Evolutionary conservation across 2,329 filamentous ascomycete genomes (phyloP), one percentile per base, ranked within the genome.

Genomic region (Paecilomyces fulvus): DNA sequence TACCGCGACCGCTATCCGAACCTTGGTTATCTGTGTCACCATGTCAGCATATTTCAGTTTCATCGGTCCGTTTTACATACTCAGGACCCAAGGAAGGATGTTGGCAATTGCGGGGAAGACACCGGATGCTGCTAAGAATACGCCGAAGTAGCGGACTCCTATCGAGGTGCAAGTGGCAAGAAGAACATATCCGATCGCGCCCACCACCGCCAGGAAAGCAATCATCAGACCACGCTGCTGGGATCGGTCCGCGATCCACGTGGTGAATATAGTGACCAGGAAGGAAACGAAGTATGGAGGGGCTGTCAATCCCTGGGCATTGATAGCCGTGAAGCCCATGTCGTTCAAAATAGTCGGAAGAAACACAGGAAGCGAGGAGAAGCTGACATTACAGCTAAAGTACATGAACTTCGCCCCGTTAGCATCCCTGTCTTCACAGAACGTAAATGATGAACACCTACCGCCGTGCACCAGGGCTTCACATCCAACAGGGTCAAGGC

Each of bases 201-300:
- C 86, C 6, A 85, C 66, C 17, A 80, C 56, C 3, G 83, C 85
- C 9, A 87, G 76, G 4, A 71, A 61, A 3, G 79, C 73, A 59
- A 89, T 80, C 61, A 83, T 79, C 49, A 83, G 65, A 1, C 85
- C 85, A 48, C 87, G 83, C 66, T 88, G 85, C 59, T 82, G 80
- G 1, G 80, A 77, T 12, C 77, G 78, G 72, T 90, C 87, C n/a
- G 86, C 85, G 33, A 88, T 67, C 67, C 78, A 87, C 4, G 84
- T 84, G 1, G 81, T 82, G 9, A 65, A 63, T 58, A 90, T 79
- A 49, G 83, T 86, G 21, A 84, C 71, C 11, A 87, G 62, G 66
- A 87, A 89, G 1, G 85, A 80, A 14, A 87, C 70, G 62, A 90
- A 83, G 68, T 87, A 89, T 0, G 87, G 86, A 0, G 87, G 87